Evolutionary conservation across 2,329 filamentous ascomycete genomes (phyloP).

Genomic region (Metarhizium album): DNA sequence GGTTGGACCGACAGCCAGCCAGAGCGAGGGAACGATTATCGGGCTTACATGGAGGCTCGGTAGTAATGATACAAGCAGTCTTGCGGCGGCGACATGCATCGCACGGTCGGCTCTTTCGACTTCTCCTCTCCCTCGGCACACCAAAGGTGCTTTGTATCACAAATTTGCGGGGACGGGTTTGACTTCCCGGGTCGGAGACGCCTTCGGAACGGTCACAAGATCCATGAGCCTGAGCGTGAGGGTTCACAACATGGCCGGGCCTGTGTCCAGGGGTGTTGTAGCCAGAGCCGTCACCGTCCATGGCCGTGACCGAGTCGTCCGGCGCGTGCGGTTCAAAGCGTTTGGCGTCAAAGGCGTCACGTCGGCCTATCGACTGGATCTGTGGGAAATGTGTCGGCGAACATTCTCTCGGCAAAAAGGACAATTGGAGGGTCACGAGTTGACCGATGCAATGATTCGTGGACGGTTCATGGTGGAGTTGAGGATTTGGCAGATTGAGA

Average conservation of each 20-base stretch:
- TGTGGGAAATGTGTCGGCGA: constrained; percentile 7
- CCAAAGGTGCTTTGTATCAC: constrained; percentile 32
- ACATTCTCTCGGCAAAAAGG: constrained; percentile 6
- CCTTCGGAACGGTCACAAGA: constrained; percentile 2
- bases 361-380: constrained; percentile 8
- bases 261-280: constrained; percentile 2
- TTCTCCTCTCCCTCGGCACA: constrained; percentile 27
- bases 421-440: constrained; percentile 1
- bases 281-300: constrained; percentile 5
- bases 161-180: constrained; percentile 22
- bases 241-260: background rate
- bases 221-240: background rate
- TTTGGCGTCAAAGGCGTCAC: constrained; percentile 6
- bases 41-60: constrained; percentile 31
- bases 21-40: background rate
- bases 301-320: constrained; percentile 4
- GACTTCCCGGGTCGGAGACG: constrained; percentile 1
- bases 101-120: constrained; percentile 35
- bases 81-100: constrained; percentile 34
- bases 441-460: constrained; percentile 3
- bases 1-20: background rate
- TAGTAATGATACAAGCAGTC: constrained; percentile 35
- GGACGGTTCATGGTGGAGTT: background rate
- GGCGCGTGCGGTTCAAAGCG: constrained; percentile 4
- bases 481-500: too few species aligned